Percentiles rank a stretch among this genome's conserved stretches.
Evolutionary conservation across 2,329 filamentous ascomycete species (phyloP).

Genomic region (Beauveria sp.): DNA sequence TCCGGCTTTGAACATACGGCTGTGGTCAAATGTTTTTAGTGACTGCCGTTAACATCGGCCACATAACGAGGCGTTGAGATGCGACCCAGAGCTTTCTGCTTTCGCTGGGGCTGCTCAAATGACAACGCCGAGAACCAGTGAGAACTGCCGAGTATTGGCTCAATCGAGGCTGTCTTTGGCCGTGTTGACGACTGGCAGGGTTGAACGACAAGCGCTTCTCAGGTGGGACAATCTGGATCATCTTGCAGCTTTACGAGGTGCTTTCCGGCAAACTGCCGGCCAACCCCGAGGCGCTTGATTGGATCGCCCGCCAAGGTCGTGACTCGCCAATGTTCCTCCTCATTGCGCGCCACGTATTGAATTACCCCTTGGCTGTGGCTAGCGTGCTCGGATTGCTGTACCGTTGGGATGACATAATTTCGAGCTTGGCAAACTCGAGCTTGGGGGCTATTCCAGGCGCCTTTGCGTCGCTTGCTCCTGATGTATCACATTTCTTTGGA

Average conservation of each 20-base stretch:
- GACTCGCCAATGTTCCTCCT: not conserved
- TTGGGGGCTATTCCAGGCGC: not conserved
- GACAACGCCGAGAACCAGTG: not conserved
- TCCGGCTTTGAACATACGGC: not conserved
- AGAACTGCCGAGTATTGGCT: not conserved
- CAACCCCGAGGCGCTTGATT: not conserved
- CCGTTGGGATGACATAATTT: not conserved
- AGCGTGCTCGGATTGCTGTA: not conserved
- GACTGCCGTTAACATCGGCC: too few species aligned
- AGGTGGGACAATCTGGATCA: not conserved
- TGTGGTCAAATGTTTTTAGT: too few species aligned
- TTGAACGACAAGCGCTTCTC: not conserved
- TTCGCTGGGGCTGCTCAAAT: not conserved
- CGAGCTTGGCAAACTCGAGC: not conserved
- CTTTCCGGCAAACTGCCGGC: not conserved
- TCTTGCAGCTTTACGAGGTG: not conserved
- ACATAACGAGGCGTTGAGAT: too few species aligned
- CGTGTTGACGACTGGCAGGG: not conserved
- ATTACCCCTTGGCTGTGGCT: not conserved
- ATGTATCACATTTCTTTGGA: slow-evolving; percentile 2
- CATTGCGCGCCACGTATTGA: too few species aligned
- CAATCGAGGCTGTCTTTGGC: not conserved
- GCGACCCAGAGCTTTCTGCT: not conserved
- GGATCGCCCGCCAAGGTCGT: not conserved
- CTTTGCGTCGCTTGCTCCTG: not conserved